Percentiles rank a stretch among this genome's conserved stretches.
Conservation (phyloP, 129 eudicot genomes). For the Chrysanthemum makinoi region DNA sequence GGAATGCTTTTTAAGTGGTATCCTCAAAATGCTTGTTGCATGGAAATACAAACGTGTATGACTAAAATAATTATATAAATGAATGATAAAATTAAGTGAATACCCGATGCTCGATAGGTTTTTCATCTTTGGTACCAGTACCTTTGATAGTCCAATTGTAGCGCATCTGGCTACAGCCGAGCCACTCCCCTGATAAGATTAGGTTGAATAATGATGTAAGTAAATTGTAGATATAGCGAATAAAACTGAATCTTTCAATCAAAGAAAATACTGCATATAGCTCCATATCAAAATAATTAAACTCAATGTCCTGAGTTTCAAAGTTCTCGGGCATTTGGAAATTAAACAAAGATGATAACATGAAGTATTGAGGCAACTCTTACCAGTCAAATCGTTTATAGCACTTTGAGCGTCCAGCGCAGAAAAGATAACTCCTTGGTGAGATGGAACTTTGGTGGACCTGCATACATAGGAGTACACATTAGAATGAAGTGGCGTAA, state of each 20-base stretch:
- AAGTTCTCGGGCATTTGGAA: neutral
- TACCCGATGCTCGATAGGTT: too few relatives aligned
- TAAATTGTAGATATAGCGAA: neutral
- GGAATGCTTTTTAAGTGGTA: too few relatives aligned
- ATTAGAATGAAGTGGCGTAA: too few relatives aligned
- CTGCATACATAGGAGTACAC: too few relatives aligned
- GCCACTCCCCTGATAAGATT: conserved; percentile 68
- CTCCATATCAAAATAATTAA: conserved; percentile 9
- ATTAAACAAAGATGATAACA: neutral
- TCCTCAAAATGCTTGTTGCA: too few relatives aligned
- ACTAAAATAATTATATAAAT: too few relatives aligned
- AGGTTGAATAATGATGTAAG: neutral
- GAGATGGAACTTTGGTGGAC: too few relatives aligned
- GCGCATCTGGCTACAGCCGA: conserved; percentile 90
- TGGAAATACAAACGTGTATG: too few relatives aligned
- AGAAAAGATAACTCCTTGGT: neutral
- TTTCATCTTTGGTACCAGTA: conserved; percentile 37
- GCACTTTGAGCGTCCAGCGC: conserved; percentile 96
- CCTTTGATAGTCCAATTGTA: conserved; percentile 99
- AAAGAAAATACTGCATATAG: neutral
- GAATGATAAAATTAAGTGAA: too few relatives aligned
- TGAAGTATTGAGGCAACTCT: conserved; percentile 6
- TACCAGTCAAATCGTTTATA: conserved; percentile 89
- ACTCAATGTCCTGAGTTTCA: neutral
- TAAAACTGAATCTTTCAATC: neutral